Conservation (phyloP, 73 alveolate species). For the Paramecium bursaria region DNA sequence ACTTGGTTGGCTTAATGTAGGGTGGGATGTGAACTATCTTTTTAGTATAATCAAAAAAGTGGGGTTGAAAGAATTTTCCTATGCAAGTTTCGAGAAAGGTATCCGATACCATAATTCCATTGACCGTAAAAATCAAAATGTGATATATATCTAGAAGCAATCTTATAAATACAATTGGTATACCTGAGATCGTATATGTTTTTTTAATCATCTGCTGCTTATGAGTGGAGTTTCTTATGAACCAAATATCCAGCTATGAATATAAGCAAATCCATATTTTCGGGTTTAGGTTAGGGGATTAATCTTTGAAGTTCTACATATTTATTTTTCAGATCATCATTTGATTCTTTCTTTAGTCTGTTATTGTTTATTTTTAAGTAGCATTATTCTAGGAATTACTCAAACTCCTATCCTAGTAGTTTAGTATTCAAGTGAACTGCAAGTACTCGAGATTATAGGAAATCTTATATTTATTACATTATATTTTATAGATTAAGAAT, state of each 20-base stretch:
- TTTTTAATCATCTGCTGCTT: background rate
- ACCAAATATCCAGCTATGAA: slow-evolving; percentile 11
- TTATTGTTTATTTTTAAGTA: background rate
- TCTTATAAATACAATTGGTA: background rate
- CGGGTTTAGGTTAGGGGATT: slow-evolving; percentile 28
- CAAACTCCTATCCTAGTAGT: background rate
- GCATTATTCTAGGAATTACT: background rate
- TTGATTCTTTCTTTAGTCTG: background rate
- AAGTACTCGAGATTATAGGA: background rate
- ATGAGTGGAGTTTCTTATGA: background rate
- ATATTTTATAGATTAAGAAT: too few species aligned
- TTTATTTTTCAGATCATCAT: slow-evolving; percentile 5
- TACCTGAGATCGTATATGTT: background rate
- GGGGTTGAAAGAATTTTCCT: background rate
- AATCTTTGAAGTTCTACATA: slow-evolving; percentile 8
- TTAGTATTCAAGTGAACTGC: background rate
- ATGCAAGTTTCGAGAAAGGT: slow-evolving; percentile 15
- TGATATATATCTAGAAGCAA: slow-evolving; percentile 39
- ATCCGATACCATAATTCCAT: slow-evolving; percentile 54
- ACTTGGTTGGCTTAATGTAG: slow-evolving; percentile 34
- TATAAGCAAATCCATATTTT: slow-evolving; percentile 8
- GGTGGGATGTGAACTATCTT: slow-evolving; percentile 27
- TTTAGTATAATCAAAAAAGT: slow-evolving; percentile 12
- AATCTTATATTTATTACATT: slow-evolving; percentile 31
- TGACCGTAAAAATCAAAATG: slow-evolving; percentile 7